Evolutionary conservation across 805 yeast species (phyloP).

Genomic region (Metschnikowia baotianmanensis): DNA sequence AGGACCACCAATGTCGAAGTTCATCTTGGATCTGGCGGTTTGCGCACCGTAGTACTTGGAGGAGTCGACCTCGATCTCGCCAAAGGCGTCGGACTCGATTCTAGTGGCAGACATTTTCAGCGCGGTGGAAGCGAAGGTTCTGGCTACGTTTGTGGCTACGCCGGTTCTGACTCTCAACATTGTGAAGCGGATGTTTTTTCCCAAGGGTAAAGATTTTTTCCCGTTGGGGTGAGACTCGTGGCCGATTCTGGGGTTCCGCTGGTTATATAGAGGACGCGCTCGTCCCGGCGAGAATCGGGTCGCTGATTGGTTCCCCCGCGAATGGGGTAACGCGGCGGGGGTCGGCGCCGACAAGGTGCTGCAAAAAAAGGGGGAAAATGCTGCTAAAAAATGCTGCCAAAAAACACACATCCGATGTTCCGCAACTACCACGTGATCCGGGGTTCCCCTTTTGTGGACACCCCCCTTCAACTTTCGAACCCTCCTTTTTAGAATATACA

Average conservation of each 20-base stretch:
- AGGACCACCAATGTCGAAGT: constrained; percentile 93
- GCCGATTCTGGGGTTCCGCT: constrained; percentile 5
- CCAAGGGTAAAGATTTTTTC: constrained; percentile 2
- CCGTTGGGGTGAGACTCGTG: constrained; percentile 1
- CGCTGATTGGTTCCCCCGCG: constrained; percentile 8
- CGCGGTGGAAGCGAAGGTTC: constrained; percentile 32
- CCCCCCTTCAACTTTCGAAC: too few species aligned
- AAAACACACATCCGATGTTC: too few species aligned
- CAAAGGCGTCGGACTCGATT: constrained; percentile 93
- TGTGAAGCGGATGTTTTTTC: neutral
- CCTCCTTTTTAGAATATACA: too few species aligned
- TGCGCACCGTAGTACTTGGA: constrained; percentile 98
- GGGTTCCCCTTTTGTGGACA: too few species aligned
- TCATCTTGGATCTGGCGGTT: constrained; percentile 88
- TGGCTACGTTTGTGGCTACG: constrained; percentile 15
- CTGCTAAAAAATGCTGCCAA: neutral
- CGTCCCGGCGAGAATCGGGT: constrained; percentile 8
- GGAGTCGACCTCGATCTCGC: constrained; percentile 87
- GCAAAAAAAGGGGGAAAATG: neutral
- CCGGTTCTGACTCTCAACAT: constrained; percentile 21
- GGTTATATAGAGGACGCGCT: constrained; percentile 9
- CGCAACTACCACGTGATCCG: too few species aligned
- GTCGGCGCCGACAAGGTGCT: neutral
- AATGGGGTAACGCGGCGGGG: neutral
- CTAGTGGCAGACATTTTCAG: constrained; percentile 41